phyloP scores from a whole-genome alignment of 1,139 yeast genomes.

The Hemisphaericaspora xylofermentans region DNA sequence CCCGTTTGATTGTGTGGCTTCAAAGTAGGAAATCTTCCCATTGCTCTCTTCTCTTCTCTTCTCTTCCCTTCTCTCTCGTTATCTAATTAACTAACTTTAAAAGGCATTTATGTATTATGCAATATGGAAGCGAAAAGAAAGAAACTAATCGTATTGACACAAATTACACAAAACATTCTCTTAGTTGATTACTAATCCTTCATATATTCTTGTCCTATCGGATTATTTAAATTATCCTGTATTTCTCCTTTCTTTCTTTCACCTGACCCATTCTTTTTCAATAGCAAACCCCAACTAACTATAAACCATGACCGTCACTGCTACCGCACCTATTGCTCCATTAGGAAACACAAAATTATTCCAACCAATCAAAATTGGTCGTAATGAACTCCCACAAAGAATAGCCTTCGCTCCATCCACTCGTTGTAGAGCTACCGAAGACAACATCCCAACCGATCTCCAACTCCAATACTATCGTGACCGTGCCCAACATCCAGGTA shows the following conservation, averaged over 20 bases:
- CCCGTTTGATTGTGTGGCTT: slow-evolving; percentile 2
- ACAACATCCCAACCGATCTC: slow-evolving; percentile 48
- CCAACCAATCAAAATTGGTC: slow-evolving; percentile 50
- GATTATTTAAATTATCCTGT: too few relatives aligned
- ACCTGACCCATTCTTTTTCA: not conserved
- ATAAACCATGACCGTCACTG: slow-evolving; percentile 11
- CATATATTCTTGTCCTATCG: not conserved
- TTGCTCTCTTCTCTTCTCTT: too few relatives aligned
- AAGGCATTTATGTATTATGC: too few relatives aligned
- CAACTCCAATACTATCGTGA: slow-evolving; percentile 51
- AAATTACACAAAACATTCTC: not conserved
- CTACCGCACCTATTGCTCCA: slow-evolving; percentile 12
- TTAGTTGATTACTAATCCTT: not conserved
- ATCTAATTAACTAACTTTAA: not conserved
- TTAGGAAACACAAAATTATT: slow-evolving; percentile 35
- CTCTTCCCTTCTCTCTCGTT: not conserved
- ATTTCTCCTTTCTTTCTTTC: not conserved
- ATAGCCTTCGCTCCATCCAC: slow-evolving; percentile 57
- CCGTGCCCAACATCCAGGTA: slow-evolving; percentile 54
- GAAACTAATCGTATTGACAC: too few relatives aligned
- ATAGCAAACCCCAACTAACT: not conserved
- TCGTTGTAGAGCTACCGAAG: slow-evolving; percentile 43
- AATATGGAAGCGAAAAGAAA: too few relatives aligned
- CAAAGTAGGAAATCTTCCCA: too few relatives aligned
- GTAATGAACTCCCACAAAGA: slow-evolving; percentile 35